Conservation (phyloP, 345 rosid genomes). For the Clarkia xantiana region DNA sequence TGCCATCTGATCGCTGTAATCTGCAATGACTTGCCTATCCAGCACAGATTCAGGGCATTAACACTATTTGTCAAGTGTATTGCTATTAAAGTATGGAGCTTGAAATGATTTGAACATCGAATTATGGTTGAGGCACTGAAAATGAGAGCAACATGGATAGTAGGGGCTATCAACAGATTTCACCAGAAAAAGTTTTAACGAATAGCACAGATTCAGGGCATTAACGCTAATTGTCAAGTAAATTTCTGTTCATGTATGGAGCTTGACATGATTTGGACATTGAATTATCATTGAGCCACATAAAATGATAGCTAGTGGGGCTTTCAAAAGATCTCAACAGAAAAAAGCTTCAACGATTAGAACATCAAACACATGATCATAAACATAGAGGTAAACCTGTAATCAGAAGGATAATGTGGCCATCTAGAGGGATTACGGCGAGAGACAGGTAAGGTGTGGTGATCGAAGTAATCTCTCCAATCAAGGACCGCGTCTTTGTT, state of each 20-base stretch:
- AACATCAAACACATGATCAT: neutral
- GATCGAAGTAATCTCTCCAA: slow-evolving; percentile 94
- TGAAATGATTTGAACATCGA: too few relatives aligned
- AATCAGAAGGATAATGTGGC: slow-evolving; percentile 54
- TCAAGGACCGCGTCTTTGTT: slow-evolving; percentile 37
- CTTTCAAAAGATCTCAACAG: too few relatives aligned
- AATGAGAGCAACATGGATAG: too few relatives aligned
- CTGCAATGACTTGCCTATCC: slow-evolving; percentile 36
- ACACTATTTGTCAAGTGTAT: slow-evolving; percentile 1
- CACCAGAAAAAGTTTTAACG: neutral
- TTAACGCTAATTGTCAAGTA: slow-evolving; percentile 1
- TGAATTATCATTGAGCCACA: too few relatives aligned
- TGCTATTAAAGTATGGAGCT: neutral
- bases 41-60: slow-evolving; percentile 1
- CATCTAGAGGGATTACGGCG: slow-evolving; percentile 61
- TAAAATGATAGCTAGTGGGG: too few relatives aligned
- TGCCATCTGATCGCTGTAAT: slow-evolving; percentile 51
- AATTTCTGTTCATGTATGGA: neutral
- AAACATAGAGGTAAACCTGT: slow-evolving; percentile 26
- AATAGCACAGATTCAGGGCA: neutral
- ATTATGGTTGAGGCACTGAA: too few relatives aligned
- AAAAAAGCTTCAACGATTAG: neutral
- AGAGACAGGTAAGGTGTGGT: slow-evolving; percentile 66
- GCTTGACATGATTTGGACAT: too few relatives aligned
- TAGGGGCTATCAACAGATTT: too few relatives aligned